Evolutionary conservation across 139 green algal genomes (phyloP).

Genomic region (Monoraphidium neglectum): DNA sequence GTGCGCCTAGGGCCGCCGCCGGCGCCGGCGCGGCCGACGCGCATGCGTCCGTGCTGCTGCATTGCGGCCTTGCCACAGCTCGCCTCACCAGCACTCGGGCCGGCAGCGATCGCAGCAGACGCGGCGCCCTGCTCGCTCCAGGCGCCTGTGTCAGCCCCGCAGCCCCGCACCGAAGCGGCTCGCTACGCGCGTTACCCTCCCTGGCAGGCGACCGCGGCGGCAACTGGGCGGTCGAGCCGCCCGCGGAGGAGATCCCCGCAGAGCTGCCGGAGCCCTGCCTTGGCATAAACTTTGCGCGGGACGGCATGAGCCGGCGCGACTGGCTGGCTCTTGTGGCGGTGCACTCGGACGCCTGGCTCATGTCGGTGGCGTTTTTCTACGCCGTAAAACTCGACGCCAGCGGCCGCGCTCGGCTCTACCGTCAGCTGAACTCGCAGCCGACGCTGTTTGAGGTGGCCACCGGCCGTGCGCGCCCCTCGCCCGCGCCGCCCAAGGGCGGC

Average conservation of each 20-base stretch:
- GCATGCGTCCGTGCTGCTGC: too few relatives aligned
- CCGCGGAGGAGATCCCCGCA: slow-evolving; percentile 96
- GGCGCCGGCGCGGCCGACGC: too few relatives aligned
- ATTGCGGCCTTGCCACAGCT: too few relatives aligned
- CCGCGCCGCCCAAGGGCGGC: background rate
- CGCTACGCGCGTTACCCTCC: background rate
- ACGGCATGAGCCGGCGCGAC: slow-evolving; percentile 90
- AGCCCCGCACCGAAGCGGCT: background rate
- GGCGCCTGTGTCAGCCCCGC: background rate
- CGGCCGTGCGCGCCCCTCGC: slow-evolving; percentile 12
- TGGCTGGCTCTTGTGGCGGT: slow-evolving; percentile 97
- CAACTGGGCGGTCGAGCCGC: slow-evolving; percentile 89
- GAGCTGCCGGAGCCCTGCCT: slow-evolving; percentile 97
- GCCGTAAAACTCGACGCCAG: slow-evolving; percentile 86
- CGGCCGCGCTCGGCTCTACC: slow-evolving; percentile 64
- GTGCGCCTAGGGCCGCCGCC: slow-evolving; percentile 5
- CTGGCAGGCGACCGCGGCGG: slow-evolving; percentile 74
- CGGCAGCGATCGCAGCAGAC: slow-evolving; percentile 3
- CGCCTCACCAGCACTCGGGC: background rate
- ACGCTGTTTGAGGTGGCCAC: slow-evolving; percentile 68
- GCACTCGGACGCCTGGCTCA: slow-evolving; percentile 96
- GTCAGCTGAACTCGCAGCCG: slow-evolving; percentile 55
- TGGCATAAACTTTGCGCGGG: slow-evolving; percentile 97
- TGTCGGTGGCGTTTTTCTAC: slow-evolving; percentile 96
- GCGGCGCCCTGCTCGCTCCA: background rate